Evolutionary conservation across 257 asterid species (phyloP), one percentile per base, ranked within the genome.

Genomic region (Lavandula angustifolia): DNA sequence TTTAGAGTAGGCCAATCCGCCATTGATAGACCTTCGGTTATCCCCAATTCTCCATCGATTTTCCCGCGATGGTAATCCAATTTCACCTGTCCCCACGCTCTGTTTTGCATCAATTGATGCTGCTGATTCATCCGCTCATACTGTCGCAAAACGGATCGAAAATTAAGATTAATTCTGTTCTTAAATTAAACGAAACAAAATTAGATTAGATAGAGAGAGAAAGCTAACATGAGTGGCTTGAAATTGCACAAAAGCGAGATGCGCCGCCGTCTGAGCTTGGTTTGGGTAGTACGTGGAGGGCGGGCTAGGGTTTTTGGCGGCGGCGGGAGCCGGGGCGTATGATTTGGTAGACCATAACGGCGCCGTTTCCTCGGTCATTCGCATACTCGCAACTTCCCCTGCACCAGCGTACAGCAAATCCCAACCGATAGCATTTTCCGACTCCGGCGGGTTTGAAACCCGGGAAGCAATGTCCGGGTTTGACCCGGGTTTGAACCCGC

Each of bases 1-100:
- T 81, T 80, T 50, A 78, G 27, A 50, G 84, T 67, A 4, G 96
- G 95, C 92, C 92, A 87, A 3, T 79, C 83, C 11, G 78, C 72
- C 33, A 40, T 35, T 9, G 82, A 69, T n/a, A 67, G 40, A 12
- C 67, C 67, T 48, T 42, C 62, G 11, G 12, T 29, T 31, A 46
- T 67, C 49, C 71, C 73, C 0, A 58, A 12, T 8, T 32, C 68
- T 5, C 60, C 84, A 13, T 18, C 33, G 22, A 75, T 57, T 3
- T 71, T 74, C 6, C 76, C 68, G 12, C 75, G 85, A 27, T 69
- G 85, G 27, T 22, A 22, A 3, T 73, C 76, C 16, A 44, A 27
- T 57, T 76, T 79, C 37, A 17, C 62, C 63, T 58, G 83, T 0
- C 60, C 70, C 75, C 75, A 68, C 0, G 37, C 80, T 0, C 70